These are phyloP conservation scores for Phytophthora sojae DNA, from an alignment of 352 stramenopile species.

Conservation along the genomic window DNA sequence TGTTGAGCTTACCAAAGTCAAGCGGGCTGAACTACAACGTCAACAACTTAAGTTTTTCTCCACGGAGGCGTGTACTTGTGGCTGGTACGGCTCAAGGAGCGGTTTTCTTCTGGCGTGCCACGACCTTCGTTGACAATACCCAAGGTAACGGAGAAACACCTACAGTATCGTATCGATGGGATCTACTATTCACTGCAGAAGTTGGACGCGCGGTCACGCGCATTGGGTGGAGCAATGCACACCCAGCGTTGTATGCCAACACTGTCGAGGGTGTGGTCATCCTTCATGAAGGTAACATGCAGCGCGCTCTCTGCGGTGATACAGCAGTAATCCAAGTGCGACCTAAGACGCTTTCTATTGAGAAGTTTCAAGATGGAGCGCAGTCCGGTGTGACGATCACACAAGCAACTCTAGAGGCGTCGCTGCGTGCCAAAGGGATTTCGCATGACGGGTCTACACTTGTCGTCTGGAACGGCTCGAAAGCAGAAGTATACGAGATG, in stretches of 20 bases:
- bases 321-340: conserved; percentile 88
- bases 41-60: conserved; percentile 90
- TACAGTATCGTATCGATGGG: conserved; percentile 68
- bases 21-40: conserved; percentile 68
- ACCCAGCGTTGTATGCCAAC: conserved; percentile 73
- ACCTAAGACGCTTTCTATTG: conserved; percentile 73
- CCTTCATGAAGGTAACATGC: conserved; percentile 89
- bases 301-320: conserved; percentile 78
- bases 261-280: conserved; percentile 79
- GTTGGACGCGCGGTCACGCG: conserved; percentile 54
- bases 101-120: conserved; percentile 92
- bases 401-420: conserved; percentile 67
- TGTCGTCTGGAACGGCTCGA: conserved; percentile 86
- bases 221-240: conserved; percentile 75
- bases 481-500: conserved; percentile 91
- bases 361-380: conserved; percentile 75
- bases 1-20: conserved; percentile 80
- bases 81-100: conserved; percentile 87
- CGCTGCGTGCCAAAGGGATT: conserved; percentile 85
- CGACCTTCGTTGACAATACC: conserved; percentile 43
- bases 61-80: conserved; percentile 86
- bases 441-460: conserved; percentile 81
- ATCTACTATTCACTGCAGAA: conserved; percentile 69
- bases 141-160: conserved; percentile 10
- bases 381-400: conserved; percentile 56